Base-by-base conservation (phyloP, 2,329 filamentous ascomycete genomes). In the Neofusicoccum kwambonambiense region DNA sequence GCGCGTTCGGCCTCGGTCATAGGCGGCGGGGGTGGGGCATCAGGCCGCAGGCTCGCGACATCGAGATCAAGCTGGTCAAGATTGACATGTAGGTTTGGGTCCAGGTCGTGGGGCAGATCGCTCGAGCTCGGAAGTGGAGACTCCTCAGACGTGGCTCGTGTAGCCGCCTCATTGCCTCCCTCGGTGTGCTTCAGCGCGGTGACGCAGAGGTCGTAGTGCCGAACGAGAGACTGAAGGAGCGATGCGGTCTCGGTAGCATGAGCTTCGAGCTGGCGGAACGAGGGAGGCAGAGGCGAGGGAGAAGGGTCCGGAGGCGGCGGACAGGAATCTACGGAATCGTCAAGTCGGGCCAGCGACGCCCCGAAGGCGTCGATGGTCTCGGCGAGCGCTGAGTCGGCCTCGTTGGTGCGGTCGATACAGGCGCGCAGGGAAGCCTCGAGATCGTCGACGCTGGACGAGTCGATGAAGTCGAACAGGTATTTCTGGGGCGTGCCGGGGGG, bases 201-300 rank as follows among this genome's bases (percentile, higher is more conserved):
- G 13, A 96, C 91, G 76, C 94, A 97, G 68, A 96, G 87, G 76
- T 98, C 94, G 74, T 97, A 97, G 78, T 98, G 94, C 31, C 86
- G 87, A 7, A 92, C 93, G 3, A 98, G 81, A 0, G 90, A 92
- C 64, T 92, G 86, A 1, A 98, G 85, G 4, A 92, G 84, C 65
- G 89, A 84, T 4, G 93, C 94, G 88, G 96, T 94, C 70, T 89
- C 87, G 67, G 91, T 88, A 0, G 93, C 93, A 69, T 94, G 88
- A 13, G 83, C 83, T 68, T 93, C 88, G 41, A 96, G 83, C 2
- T 76, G 73, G 61, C 78, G 78, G 68, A 84, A 84, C 44, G 84
- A 73, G 9, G 73, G 70, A 0, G 82, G 79, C 50, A 85, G 79
- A 0, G 77, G 79, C 5, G 78, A 71, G 63, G 70, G 72, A 12